Conservation (phyloP, 768 basidiomycete species). For the Podaxis rugospora region DNA sequence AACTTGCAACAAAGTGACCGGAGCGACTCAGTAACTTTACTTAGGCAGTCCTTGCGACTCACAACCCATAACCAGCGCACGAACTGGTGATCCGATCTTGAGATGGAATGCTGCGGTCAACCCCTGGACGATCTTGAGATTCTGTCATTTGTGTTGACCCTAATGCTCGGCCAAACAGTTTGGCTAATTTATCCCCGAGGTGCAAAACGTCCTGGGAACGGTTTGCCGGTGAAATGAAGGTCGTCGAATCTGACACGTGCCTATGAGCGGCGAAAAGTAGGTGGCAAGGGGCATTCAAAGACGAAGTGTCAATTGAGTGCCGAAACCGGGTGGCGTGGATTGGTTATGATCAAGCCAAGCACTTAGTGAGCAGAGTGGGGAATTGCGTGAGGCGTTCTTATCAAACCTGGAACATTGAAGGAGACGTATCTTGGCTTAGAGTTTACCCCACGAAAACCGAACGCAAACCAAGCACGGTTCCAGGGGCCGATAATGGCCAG, state of each 20-base stretch:
- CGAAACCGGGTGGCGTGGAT: neutral
- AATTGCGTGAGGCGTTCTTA: neutral
- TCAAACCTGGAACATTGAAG: neutral
- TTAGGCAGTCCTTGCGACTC: conserved; percentile 1
- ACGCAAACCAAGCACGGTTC: conserved; percentile 1
- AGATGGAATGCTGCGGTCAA: neutral
- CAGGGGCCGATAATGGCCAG: neutral
- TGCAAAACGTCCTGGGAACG: neutral
- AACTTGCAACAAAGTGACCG: neutral
- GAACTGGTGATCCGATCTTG: conserved; percentile 7
- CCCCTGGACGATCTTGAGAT: conserved; percentile 2
- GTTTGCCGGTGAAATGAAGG: neutral
- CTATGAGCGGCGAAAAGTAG: neutral
- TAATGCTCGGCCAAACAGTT: neutral
- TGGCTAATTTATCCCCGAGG: conserved; percentile 8
- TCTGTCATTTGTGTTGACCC: neutral
- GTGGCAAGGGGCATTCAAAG: neutral
- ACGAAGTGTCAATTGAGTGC: neutral
- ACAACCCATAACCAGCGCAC: neutral
- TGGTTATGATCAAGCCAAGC: neutral
- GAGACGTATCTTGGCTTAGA: neutral
- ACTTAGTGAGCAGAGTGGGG: neutral
- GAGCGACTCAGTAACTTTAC: neutral
- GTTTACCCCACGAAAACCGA: neutral
- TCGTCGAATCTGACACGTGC: conserved; percentile 3